phyloP scores from a whole-genome alignment of 2,329 filamentous ascomycete genomes.

The Botrytis paeoniae region DNA sequence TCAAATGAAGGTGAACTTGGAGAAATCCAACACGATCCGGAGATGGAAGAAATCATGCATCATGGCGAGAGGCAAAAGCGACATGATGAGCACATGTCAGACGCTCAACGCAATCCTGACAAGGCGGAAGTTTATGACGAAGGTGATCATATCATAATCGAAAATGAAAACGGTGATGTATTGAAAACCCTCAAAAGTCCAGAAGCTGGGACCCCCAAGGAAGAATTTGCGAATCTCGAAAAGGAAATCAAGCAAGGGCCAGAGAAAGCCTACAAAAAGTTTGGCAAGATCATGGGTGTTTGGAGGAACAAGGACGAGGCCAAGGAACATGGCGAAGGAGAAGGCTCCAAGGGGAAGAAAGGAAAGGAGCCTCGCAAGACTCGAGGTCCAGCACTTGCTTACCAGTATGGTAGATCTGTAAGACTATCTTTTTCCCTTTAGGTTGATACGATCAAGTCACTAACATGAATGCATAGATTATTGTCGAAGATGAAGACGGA shows the following conservation, averaged over 20 bases:
- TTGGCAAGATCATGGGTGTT: conserved; percentile 35
- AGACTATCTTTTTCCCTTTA: conserved; percentile 32
- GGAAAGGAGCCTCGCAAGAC: conserved; percentile 46
- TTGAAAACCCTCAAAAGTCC: conserved; percentile 56
- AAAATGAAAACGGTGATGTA: conserved; percentile 85
- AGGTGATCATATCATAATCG: conserved; percentile 73
- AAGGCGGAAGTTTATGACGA: conserved; percentile 74
- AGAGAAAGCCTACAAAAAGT: conserved; percentile 25
- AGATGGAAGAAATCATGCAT: conserved; percentile 38
- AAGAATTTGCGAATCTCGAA: conserved; percentile 43
- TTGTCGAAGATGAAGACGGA: conserved; percentile 82
- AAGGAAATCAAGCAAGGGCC: conserved; percentile 39
- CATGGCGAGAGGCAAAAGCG: conserved; percentile 38
- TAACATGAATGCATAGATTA: conserved; percentile 54
- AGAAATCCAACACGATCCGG: conserved; percentile 38
- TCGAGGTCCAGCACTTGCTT: conserved; percentile 74
- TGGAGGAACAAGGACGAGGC: conserved; percentile 41
- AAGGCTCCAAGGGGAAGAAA: conserved; percentile 35
- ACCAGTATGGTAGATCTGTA: conserved; percentile 79
- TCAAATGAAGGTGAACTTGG: conserved; percentile 35
- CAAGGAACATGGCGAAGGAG: conserved; percentile 36
- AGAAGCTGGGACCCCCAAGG: conserved; percentile 14
- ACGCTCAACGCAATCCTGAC: conserved; percentile 35
- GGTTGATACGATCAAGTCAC: background rate
- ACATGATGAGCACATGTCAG: conserved; percentile 34